Evolutionary conservation across 2,329 filamentous ascomycete species (phyloP).

Genomic region (Didymellaceae sp.): DNA sequence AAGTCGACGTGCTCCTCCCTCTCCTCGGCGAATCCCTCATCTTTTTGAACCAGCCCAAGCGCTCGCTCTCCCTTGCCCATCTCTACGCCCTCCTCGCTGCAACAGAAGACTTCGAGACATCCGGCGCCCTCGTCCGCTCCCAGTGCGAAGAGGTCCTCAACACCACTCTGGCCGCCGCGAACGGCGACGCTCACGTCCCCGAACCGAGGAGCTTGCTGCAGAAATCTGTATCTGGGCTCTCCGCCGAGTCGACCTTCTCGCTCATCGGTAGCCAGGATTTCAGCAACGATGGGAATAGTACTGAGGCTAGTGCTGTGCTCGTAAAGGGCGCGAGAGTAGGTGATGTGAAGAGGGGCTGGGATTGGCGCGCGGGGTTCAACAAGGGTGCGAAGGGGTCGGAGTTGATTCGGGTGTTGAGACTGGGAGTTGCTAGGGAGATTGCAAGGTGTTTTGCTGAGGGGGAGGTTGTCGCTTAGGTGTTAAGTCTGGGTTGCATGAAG

Average conservation of each 20-base stretch:
- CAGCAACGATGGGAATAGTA: conserved; percentile 34
- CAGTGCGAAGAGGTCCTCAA: conserved; percentile 81
- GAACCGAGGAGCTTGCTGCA: conserved; percentile 55
- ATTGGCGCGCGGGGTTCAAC: conserved; percentile 68
- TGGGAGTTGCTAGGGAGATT: conserved; percentile 77
- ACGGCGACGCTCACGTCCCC: conserved; percentile 47
- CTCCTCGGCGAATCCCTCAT: conserved; percentile 84
- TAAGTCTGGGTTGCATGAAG: no score
- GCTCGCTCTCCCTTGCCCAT: conserved; percentile 71
- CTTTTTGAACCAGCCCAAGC: conserved; percentile 70
- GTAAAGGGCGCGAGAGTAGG: conserved; percentile 38
- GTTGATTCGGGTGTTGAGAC: conserved; percentile 73
- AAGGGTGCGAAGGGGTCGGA: conserved; percentile 69
- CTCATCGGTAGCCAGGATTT: conserved; percentile 78
- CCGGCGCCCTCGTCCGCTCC: conserved; percentile 72
- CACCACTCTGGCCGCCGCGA: conserved; percentile 74
- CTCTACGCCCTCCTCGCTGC: conserved; percentile 78
- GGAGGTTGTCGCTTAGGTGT: no score
- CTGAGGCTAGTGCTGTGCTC: conserved; percentile 58
- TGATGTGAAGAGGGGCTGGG: conserved; percentile 69
- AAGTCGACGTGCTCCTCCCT: conserved; percentile 83
- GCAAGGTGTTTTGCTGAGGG: conserved; percentile 72
- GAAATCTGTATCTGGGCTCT: conserved; percentile 61
- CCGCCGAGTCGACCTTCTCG: conserved; percentile 67
- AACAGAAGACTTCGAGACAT: conserved; percentile 79